phyloP scores from a whole-genome alignment of 768 basidiomycete genomes.

The Suillus subaureus region DNA sequence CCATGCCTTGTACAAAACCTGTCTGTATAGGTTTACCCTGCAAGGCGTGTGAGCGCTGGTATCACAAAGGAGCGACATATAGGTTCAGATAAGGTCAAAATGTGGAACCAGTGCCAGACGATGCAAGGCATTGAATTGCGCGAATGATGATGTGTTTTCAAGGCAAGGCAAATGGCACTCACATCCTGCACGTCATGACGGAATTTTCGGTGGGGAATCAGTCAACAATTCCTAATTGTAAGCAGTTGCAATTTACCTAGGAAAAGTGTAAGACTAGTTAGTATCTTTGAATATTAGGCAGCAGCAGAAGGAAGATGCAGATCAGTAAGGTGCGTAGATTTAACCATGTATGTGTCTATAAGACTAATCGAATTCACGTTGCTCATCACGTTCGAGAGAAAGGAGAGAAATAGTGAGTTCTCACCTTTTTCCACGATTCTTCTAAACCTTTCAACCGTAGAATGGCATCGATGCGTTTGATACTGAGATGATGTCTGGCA shows the following conservation, averaged over 20 bases:
- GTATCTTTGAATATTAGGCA: background rate
- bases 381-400: constrained; percentile 49
- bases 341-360: constrained; percentile 83
- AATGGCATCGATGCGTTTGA: constrained; percentile 84
- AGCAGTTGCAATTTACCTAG: constrained; percentile 8
- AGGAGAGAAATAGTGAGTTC: constrained; percentile 27
- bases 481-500: constrained; percentile 61
- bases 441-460: constrained; percentile 82
- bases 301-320: background rate
- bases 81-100: constrained; percentile 76
- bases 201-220: background rate
- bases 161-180: constrained; percentile 22
- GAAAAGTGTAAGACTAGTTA: background rate
- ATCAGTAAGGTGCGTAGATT: constrained; percentile 36
- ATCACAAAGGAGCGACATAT: constrained; percentile 11
- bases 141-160: constrained; percentile 67
- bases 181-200: constrained; percentile 38
- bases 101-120: constrained; percentile 56
- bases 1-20: constrained; percentile 83
- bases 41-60: constrained; percentile 9
- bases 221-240: background rate
- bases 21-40: constrained; percentile 74
- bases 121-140: constrained; percentile 69
- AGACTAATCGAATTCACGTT: constrained; percentile 90
- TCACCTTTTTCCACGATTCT: constrained; percentile 68